Conservation (phyloP, 495 filamentous ascomycete species). For the Poronia punctata region DNA sequence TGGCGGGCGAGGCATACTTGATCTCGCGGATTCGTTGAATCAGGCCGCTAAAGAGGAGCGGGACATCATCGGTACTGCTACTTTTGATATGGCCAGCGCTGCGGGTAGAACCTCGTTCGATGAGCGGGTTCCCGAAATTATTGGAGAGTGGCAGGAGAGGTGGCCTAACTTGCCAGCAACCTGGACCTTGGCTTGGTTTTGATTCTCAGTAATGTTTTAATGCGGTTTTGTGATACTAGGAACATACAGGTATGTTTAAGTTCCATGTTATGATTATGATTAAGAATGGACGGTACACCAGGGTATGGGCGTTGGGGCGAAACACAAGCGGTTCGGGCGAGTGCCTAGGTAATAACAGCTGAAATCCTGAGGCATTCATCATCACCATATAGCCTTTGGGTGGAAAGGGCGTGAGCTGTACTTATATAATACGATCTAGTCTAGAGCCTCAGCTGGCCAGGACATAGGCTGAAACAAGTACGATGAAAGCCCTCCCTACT, state of each 20-base stretch:
- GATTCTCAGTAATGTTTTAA: conserved; percentile 15
- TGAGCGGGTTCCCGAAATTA: conserved; percentile 83
- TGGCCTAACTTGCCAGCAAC: conserved; percentile 86
- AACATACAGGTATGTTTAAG: conserved; percentile 6
- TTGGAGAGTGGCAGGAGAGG: conserved; percentile 93
- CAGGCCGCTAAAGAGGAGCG: conserved; percentile 73
- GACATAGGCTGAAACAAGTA: no score
- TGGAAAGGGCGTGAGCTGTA: no score
- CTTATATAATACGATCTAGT: no score
- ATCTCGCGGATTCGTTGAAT: conserved; percentile 82
- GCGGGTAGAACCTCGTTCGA: conserved; percentile 73
- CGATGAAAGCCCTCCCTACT: no score
- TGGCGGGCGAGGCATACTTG: conserved; percentile 86
- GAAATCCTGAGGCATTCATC: no score
- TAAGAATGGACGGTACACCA: not conserved
- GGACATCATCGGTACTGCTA: conserved; percentile 49
- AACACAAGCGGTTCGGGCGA: not conserved
- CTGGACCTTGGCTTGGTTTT: conserved; percentile 97
- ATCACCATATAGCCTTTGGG: no score
- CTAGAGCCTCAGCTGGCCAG: no score
- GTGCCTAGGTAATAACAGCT: not conserved
- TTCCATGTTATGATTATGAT: conserved; percentile 11
- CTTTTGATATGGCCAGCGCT: conserved; percentile 62
- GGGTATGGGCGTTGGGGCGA: not conserved
- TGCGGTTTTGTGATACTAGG: conserved; percentile 22